A percentile compares a stretch with the other conserved stretches of the same genome.
Evolutionary conservation across 106 monocot genomes (phyloP).

Genomic region (Allium cepa): DNA sequence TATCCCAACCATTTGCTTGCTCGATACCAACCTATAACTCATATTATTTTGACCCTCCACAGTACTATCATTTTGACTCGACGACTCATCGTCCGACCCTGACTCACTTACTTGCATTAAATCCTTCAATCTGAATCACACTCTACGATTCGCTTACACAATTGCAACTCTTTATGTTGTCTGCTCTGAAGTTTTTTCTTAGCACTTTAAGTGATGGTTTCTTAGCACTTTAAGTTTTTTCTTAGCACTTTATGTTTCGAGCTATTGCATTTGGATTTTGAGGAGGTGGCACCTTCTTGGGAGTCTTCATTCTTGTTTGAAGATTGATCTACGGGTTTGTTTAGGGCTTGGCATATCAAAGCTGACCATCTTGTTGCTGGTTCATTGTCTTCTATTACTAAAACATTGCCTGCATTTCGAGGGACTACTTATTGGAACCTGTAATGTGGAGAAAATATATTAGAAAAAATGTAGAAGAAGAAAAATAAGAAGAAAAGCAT

Average conservation of each 20-base stretch:
- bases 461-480: not conserved
- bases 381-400: conserved; percentile 84
- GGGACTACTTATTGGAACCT: conserved; percentile 99
- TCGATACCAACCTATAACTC: conserved; percentile 62
- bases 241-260: not conserved
- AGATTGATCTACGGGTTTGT: conserved; percentile 29
- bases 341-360: conserved; percentile 70
- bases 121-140: conserved; percentile 30
- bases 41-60: not conserved
- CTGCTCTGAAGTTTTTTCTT: conserved; percentile 44
- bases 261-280: not conserved
- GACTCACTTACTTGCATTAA: conserved; percentile 36
- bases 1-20: conserved; percentile 97
- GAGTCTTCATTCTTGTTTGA: too few species aligned
- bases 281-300: too few species aligned
- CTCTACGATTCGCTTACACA: conserved; percentile 25
- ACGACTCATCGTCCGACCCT: conserved; percentile 34
- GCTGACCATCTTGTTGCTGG: conserved; percentile 80
- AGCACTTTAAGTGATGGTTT: conserved; percentile 65
- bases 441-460: not conserved
- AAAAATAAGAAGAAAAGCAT: not conserved
- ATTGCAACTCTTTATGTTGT: conserved; percentile 66
- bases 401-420: conserved; percentile 83
- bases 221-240: conserved; percentile 23
- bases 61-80: not conserved